These are phyloP conservation scores for Mollisia scopiformis DNA, from an alignment of 2,329 filamentous ascomycete genomes.

Conservation along the genomic window DNA sequence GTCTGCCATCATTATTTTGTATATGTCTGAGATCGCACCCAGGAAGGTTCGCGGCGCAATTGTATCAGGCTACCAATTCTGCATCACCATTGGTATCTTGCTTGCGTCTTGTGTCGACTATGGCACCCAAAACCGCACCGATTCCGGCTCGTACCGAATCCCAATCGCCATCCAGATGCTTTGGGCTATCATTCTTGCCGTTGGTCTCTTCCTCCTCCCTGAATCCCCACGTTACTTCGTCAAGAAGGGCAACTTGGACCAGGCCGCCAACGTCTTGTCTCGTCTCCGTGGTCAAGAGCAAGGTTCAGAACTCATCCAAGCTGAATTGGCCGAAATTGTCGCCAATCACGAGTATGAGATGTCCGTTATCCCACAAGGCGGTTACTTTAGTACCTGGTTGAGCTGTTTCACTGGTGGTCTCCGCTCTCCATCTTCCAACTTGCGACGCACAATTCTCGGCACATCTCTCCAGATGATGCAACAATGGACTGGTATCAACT, in stretches of 20 bases:
- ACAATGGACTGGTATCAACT: conserved; percentile 81
- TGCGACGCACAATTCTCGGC: conserved; percentile 72
- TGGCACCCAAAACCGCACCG: conserved; percentile 61
- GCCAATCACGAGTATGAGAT: conserved; percentile 89
- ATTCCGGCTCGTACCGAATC: conserved; percentile 76
- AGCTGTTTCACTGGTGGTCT: conserved; percentile 69
- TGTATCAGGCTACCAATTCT: conserved; percentile 84
- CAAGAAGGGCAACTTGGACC: conserved; percentile 71
- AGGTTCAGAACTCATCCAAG: conserved; percentile 75
- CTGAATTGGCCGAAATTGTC: conserved; percentile 82
- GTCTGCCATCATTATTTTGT: conserved; percentile 75
- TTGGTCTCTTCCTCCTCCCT: conserved; percentile 75
- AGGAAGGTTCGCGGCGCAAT: conserved; percentile 77
- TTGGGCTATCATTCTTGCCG: conserved; percentile 76
- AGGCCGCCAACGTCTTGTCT: conserved; percentile 64
- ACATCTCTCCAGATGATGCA: conserved; percentile 82
- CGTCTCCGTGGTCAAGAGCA: conserved; percentile 74
- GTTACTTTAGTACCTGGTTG: conserved; percentile 73
- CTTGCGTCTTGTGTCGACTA: conserved; percentile 77
- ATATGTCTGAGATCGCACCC: conserved; percentile 49
- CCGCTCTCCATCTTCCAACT: conserved; percentile 70
- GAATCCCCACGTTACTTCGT: conserved; percentile 88
- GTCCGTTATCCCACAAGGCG: conserved; percentile 62
- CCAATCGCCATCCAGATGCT: conserved; percentile 79
- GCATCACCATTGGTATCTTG: conserved; percentile 78